Evolutionary conservation across 257 asterid genomes (phyloP).

Genomic region (Solanum sparsipilum): DNA sequence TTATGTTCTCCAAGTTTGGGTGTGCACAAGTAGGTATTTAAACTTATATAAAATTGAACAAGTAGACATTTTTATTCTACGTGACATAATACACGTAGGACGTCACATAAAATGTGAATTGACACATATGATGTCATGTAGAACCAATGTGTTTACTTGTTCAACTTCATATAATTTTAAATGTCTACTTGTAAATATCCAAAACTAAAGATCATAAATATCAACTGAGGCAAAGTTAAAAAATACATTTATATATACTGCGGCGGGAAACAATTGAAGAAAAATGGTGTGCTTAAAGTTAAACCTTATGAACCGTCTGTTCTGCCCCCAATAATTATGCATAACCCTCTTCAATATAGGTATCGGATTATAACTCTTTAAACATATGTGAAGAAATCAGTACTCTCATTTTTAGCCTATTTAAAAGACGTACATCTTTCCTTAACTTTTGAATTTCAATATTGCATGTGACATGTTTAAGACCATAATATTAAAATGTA

Average conservation of each 20-base stretch:
- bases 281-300: not conserved
- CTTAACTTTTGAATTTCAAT: too few relatives aligned
- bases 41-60: too few relatives aligned
- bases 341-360: not conserved
- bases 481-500: too few relatives aligned
- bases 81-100: too few relatives aligned
- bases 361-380: too few relatives aligned
- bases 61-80: not conserved
- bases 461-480: too few relatives aligned
- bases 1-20: not conserved
- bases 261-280: fast-evolving
- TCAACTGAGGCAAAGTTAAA: too few relatives aligned
- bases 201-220: not conserved
- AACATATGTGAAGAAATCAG: not conserved
- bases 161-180: not conserved
- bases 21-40: not conserved
- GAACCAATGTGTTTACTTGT: not conserved
- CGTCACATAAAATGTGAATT: not conserved
- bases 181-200: fast-evolving
- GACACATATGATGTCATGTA: not conserved
- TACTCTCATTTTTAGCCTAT: not conserved
- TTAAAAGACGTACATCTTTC: not conserved
- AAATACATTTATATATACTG: too few relatives aligned
- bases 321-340: not conserved
- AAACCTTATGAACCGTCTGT: not conserved